Evolutionary conservation across 192 early-diverging fungal genomes (phyloP).

Genomic region (Backusella tuberculispora): DNA sequence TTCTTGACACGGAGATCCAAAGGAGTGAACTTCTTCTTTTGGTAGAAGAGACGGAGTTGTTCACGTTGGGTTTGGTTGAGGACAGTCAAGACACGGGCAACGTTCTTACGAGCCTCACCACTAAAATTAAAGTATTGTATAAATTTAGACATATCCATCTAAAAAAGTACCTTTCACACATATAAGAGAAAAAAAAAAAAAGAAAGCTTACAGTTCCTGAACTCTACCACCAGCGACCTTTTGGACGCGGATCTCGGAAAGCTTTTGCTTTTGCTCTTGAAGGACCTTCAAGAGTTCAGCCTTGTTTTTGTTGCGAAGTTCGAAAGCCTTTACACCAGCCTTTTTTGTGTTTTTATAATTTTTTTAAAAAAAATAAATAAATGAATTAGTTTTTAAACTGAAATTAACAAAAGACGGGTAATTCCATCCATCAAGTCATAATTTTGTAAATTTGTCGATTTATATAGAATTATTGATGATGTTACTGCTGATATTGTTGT

Average conservation of each 20-base stretch:
- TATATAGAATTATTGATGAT: no score
- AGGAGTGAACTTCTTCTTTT: constrained; percentile 93
- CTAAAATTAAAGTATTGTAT: constrained; percentile 7
- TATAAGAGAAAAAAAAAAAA: no score
- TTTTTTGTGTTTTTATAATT: no score
- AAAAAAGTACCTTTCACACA: no score
- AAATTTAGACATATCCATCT: no score
- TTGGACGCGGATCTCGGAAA: constrained; percentile 91
- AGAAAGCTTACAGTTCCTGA: constrained; percentile 1
- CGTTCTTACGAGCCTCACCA: constrained; percentile 86
- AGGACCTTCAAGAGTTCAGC: constrained; percentile 90
- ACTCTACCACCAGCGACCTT: constrained; percentile 58
- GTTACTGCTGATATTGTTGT: no score
- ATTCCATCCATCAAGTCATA: no score
- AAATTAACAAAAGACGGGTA: no score
- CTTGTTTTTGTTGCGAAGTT: constrained; percentile 94
- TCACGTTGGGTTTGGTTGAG: constrained; percentile 92
- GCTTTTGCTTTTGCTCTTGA: constrained; percentile 94
- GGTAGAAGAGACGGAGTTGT: constrained; percentile 88
- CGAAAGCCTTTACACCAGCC: constrained; percentile 81
- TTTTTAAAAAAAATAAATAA: no score
- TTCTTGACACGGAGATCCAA: constrained; percentile 97
- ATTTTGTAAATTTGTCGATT: no score
- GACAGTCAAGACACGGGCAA: constrained; percentile 94
- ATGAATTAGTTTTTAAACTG: no score